Base-by-base conservation (phyloP, 306 rosid species). In the Vigna angularis region DNA sequence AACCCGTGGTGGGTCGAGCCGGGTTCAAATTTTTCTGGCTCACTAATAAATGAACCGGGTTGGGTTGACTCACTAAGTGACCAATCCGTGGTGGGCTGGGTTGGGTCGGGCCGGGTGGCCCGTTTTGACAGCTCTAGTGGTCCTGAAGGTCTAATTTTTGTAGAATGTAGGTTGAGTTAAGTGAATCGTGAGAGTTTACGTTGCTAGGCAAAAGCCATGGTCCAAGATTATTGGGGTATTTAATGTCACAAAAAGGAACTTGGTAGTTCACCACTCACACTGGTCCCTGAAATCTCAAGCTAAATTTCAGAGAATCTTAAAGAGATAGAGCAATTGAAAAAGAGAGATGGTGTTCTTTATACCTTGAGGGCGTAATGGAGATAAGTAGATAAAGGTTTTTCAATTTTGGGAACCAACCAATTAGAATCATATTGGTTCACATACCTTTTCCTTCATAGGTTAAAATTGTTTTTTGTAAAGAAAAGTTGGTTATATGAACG, bases 381-480 rank as follows among this genome's bases (percentile, higher is more conserved):
- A 79, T 79, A 67, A 73, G 65, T 70, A 32, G 81, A 79, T 78
- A 74, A 72, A 79, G 62, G 81, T 20, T 20, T 74, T 79, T 77
- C 66, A 45, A 51, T 61, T 68, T 79, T 63, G 11, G 72, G 53
- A 51, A 75, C 81, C 84, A 74, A 72, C 34, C 65, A 76, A 62
- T 44, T 7, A 64, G 79, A 83, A 75, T 83, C 70, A 45, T 59
- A 42, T n/a, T 24, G 26, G 7, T 26, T 20, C 22, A 20, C 22
- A 0, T 20, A 20, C 1, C 22, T 20, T 20, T 20, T 20, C 22
- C 22, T 20, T 20, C 22, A 20, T 20, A 20, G 20, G 22, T 20
- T 20, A 20, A 20, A 20, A 20, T 20, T 20, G 1, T 1, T 20
- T 20, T 20, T 20, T 20, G 22, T 20, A 20, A 20, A 20, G 22